Conservation (phyloP, 2,329 filamentous ascomycete species). For the Seiridium cupressi region DNA sequence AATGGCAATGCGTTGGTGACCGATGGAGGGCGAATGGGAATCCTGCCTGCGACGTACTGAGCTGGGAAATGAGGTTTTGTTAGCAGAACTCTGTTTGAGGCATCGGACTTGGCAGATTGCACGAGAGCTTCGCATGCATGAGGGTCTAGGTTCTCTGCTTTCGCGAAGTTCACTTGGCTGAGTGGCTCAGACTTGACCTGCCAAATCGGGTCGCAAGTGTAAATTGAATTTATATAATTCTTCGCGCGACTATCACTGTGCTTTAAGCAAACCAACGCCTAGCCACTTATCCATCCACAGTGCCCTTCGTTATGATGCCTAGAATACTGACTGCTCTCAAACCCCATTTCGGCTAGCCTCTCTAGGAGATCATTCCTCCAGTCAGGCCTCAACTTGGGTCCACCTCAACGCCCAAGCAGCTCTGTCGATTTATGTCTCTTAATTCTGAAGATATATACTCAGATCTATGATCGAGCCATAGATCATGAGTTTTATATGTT, state of each 20-base stretch:
- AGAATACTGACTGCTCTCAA: too few species aligned
- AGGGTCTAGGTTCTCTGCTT: not conserved
- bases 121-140: not conserved
- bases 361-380: too few species aligned
- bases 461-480: too few species aligned
- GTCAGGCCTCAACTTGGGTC: too few species aligned
- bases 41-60: conserved; percentile 20
- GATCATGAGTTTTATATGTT: too few species aligned
- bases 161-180: not conserved
- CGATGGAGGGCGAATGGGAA: conserved; percentile 47
- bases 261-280: not conserved
- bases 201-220: not conserved
- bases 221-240: not conserved
- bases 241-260: not conserved
- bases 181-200: not conserved
- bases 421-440: too few species aligned
- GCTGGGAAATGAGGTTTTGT: not conserved
- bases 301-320: too few species aligned
- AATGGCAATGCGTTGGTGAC: conserved; percentile 52
- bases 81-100: not conserved
- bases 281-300: not conserved
- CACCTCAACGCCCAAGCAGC: too few species aligned
- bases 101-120: not conserved
- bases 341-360: too few species aligned
- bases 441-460: too few species aligned